Evolutionary conservation across 345 rosid genomes (phyloP).

Genomic region (Clausena lansium): DNA sequence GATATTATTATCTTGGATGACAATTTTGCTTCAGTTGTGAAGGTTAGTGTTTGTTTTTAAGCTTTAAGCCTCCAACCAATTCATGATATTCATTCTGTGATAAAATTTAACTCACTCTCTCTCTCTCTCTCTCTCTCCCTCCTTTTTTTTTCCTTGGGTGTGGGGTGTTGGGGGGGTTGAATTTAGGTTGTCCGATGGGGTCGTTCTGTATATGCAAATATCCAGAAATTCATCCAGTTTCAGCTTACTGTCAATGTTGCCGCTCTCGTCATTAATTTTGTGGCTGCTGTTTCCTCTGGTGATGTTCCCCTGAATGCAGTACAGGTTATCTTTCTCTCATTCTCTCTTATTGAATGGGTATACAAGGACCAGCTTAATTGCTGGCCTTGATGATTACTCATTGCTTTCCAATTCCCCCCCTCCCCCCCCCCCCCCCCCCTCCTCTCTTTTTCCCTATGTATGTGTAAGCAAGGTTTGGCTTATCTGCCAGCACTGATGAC

Average conservation of each 20-base stretch:
- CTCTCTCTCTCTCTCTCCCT: too few species aligned
- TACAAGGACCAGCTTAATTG: too few species aligned
- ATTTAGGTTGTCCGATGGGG: slow-evolving; percentile 96
- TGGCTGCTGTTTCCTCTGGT: slow-evolving; percentile 90
- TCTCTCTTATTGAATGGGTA: too few species aligned
- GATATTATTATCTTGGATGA: slow-evolving; percentile 96
- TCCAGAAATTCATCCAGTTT: slow-evolving; percentile 97
- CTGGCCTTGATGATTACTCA: neutral
- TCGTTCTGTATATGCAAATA: slow-evolving; percentile 96
- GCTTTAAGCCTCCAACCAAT: neutral
- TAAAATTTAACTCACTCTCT: too few species aligned
- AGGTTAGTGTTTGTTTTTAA: slow-evolving; percentile 42
- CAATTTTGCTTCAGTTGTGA: slow-evolving; percentile 90
- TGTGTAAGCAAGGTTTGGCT: neutral
- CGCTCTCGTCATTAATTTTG: slow-evolving; percentile 87
- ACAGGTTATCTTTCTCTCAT: slow-evolving; percentile 51
- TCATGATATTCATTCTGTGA: neutral
- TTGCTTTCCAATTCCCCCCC: neutral
- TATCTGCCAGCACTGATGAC: neutral
- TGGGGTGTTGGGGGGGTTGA: neutral
- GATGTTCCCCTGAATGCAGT: slow-evolving; percentile 97
- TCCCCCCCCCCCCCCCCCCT: neutral
- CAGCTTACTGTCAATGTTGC: slow-evolving; percentile 98
- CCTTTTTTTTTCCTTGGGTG: neutral
- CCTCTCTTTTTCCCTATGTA: neutral